A percentile compares a stretch with the other conserved stretches of the same genome.
phyloP scores from a whole-genome alignment of 2,329 filamentous ascomycete genomes.

The Fusarium nurragi region DNA sequence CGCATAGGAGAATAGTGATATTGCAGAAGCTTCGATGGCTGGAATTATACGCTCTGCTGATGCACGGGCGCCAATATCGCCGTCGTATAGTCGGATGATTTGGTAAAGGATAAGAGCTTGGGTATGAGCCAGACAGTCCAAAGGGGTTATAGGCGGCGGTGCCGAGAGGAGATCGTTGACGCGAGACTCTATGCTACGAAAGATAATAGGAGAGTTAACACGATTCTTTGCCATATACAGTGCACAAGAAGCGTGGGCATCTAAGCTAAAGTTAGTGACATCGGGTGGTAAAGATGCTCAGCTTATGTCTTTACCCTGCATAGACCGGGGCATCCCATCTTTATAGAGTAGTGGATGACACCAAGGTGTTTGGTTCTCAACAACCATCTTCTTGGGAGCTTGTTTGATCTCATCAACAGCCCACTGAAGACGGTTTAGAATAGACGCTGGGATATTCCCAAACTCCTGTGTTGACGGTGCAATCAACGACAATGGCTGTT shows the following conservation, averaged over 20 bases:
- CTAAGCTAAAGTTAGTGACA: conserved; percentile 45
- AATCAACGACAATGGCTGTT: conserved; percentile 35
- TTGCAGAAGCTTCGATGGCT: conserved; percentile 48
- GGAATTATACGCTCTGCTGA: conserved; percentile 50
- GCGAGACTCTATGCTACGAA: conserved; percentile 57
- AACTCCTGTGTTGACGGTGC: conserved; percentile 39
- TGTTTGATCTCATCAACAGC: conserved; percentile 63
- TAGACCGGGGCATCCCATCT: conserved; percentile 59
- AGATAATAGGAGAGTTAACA: conserved; percentile 58
- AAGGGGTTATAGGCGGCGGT: conserved; percentile 43
- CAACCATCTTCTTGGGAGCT: conserved; percentile 59
- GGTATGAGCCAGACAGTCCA: conserved; percentile 52
- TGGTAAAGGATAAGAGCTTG: conserved; percentile 62
- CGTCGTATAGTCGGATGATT: conserved; percentile 61
- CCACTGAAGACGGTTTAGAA: conserved; percentile 50
- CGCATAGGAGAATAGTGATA: conserved; percentile 48
- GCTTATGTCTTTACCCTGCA: conserved; percentile 57
- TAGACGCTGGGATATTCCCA: conserved; percentile 38
- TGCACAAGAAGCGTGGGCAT: conserved; percentile 63
- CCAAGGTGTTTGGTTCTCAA: conserved; percentile 62
- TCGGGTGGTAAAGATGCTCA: neutral
- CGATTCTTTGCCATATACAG: conserved; percentile 61
- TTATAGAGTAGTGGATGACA: conserved; percentile 61
- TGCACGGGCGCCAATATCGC: conserved; percentile 55
- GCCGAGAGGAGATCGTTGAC: conserved; percentile 55